Conservation (phyloP, 495 filamentous ascomycete genomes). For the Penicillium bovifimosum region DNA sequence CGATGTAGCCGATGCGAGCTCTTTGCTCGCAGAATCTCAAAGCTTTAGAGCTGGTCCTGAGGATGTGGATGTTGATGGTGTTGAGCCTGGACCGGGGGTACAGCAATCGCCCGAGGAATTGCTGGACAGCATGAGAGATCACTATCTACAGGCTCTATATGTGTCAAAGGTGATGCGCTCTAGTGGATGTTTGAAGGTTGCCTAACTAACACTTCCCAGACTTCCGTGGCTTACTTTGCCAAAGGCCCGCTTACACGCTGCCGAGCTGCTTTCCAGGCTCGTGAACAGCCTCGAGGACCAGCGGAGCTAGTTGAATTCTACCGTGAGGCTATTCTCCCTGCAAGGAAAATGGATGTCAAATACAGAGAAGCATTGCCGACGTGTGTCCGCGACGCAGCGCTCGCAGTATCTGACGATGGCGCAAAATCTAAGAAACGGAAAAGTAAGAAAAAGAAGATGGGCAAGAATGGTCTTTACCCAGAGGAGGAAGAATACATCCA, state of each 20-base stretch:
- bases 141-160: conserved; percentile 89
- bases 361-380: conserved; percentile 71
- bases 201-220: conserved; percentile 39
- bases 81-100: conserved; percentile 10
- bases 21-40: conserved; percentile 14
- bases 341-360: conserved; percentile 79
- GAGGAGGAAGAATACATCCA: conserved; percentile 68
- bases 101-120: conserved; percentile 57
- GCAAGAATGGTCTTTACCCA: conserved; percentile 72
- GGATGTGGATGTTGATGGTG: conserved; percentile 16
- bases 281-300: conserved; percentile 26
- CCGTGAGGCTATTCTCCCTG: conserved; percentile 62
- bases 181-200: neutral
- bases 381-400: conserved; percentile 58
- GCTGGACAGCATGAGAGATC: conserved; percentile 61
- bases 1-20: neutral
- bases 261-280: conserved; percentile 64
- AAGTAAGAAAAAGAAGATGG: conserved; percentile 62
- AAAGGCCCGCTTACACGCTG: conserved; percentile 92
- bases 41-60: neutral
- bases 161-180: conserved; percentile 62
- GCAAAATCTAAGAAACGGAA: conserved; percentile 52
- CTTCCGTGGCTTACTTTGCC: conserved; percentile 92
- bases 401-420: conserved; percentile 58
- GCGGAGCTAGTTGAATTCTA: conserved; percentile 61